phyloP scores from a whole-genome alignment of 2,329 filamentous ascomycete genomes.

The Aspergillus sp. region DNA sequence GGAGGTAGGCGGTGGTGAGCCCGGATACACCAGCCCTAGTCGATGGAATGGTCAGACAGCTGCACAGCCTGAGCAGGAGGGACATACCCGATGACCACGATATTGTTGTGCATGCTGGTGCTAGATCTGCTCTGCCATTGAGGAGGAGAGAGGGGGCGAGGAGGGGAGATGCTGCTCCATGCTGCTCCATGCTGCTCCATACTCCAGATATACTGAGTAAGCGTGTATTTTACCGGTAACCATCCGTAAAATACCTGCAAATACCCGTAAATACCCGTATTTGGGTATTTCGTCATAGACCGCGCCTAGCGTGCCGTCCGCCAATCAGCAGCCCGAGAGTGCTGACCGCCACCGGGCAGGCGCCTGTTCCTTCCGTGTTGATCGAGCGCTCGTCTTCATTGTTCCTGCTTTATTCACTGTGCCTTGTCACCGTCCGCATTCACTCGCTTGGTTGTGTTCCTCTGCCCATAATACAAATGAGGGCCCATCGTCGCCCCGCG shows the following conservation, averaged over 20 bases:
- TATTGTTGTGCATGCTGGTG: no score
- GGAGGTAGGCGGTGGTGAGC: slow-evolving; percentile 54
- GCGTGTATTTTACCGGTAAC: no score
- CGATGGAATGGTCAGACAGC: slow-evolving; percentile 4
- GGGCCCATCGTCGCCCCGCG: slow-evolving; percentile 23
- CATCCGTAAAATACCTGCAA: no score
- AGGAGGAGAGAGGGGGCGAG: slow-evolving; percentile 2
- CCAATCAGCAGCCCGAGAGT: slow-evolving; percentile 1
- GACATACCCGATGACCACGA: slow-evolving; percentile 35
- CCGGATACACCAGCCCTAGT: slow-evolving; percentile 56
- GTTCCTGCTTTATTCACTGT: no score
- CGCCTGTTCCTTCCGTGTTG: background rate
- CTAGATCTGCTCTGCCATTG: slow-evolving; percentile 23
- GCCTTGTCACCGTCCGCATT: slow-evolving; percentile 4
- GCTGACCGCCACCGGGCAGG: slow-evolving; percentile 6
- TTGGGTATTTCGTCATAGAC: no score
- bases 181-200: no score
- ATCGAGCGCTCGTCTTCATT: background rate
- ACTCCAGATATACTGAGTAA: no score
- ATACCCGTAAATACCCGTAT: no score
- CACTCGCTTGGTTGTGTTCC: background rate
- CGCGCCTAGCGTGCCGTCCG: background rate
- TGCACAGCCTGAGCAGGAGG: slow-evolving; percentile 2
- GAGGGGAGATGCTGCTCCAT: background rate
- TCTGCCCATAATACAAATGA: slow-evolving; percentile 19